phyloP scores from a whole-genome alignment of 139 green algal species.

The Gonium pectorale region DNA sequence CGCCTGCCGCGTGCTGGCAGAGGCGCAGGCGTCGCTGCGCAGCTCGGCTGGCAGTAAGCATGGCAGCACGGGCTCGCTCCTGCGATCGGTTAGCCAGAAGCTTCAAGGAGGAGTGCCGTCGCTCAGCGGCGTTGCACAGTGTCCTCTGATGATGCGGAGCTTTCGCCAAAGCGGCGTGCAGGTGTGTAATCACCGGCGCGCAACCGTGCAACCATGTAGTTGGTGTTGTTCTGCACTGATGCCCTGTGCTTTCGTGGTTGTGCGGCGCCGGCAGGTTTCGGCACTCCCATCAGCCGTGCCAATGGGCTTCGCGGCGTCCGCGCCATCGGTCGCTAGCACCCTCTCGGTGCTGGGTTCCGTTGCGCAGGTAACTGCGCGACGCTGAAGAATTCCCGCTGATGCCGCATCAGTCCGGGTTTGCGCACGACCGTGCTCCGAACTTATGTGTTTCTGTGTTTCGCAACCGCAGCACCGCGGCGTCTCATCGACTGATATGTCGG shows the following conservation, averaged over 20 bases:
- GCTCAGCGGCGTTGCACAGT: background rate
- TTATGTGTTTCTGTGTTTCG: no score
- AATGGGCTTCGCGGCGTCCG: constrained; percentile 26
- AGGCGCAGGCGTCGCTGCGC: background rate
- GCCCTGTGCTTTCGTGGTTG: background rate
- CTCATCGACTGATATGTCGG: background rate
- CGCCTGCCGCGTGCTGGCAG: constrained; percentile 5
- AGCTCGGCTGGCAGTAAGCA: background rate
- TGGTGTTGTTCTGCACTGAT: no score
- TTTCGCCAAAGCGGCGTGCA: background rate
- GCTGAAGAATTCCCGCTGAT: no score
- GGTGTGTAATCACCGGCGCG: background rate
- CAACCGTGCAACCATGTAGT: no score
- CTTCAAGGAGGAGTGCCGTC: background rate
- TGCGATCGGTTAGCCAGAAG: background rate
- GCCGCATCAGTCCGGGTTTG: no score
- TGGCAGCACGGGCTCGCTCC: background rate
- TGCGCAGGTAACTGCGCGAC: background rate
- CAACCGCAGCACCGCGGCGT: constrained; percentile 15
- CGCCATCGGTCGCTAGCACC: background rate
- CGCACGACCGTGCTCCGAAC: no score
- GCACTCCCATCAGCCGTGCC: background rate
- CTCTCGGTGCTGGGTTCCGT: background rate
- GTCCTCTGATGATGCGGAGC: background rate
- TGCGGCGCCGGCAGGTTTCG: background rate